Percentiles rank a stretch among this genome's conserved stretches.
Evolutionary conservation across 2,329 filamentous ascomycete genomes (phyloP).

Genomic region (Ophiocordyceps camponoti-leonardi): DNA sequence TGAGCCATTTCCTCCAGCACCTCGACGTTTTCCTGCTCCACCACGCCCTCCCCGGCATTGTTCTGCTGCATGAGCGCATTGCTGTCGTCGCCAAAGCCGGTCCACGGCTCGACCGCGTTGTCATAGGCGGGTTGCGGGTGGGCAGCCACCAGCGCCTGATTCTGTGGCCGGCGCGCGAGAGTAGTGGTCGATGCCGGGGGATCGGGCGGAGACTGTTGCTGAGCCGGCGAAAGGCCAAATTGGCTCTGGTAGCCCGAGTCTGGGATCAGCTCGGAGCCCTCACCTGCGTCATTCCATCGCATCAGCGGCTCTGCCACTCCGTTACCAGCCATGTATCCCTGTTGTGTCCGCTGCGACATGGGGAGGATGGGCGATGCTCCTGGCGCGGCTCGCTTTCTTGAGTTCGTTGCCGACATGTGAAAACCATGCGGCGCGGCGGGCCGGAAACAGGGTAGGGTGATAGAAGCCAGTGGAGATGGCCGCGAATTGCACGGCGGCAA

Average conservation of each 20-base stretch:
- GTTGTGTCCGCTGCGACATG: conserved; percentile 27
- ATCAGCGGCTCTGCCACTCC: conserved; percentile 29
- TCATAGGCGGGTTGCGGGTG: conserved; percentile 20
- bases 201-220: conserved; percentile 15
- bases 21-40: conserved; percentile 55
- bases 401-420: conserved; percentile 30
- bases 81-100: conserved; percentile 22
- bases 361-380: conserved; percentile 45
- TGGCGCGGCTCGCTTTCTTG: conserved; percentile 58
- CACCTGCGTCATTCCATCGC: conserved; percentile 24
- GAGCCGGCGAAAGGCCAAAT: conserved; percentile 20
- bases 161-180: conserved; percentile 34
- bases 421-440: not conserved
- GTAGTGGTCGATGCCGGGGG: conserved; percentile 25
- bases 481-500: not conserved
- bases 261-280: conserved; percentile 20
- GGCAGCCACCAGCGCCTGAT: conserved; percentile 30
- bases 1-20: conserved; percentile 64
- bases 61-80: conserved; percentile 17
- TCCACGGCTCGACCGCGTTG: conserved; percentile 21
- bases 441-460: not conserved
- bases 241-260: conserved; percentile 15
- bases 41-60: conserved; percentile 13
- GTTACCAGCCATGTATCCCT: conserved; percentile 25
- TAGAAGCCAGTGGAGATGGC: not conserved